Evolutionary conservation across 2,329 filamentous ascomycete species (phyloP).

Genomic region (Venturia asperata): DNA sequence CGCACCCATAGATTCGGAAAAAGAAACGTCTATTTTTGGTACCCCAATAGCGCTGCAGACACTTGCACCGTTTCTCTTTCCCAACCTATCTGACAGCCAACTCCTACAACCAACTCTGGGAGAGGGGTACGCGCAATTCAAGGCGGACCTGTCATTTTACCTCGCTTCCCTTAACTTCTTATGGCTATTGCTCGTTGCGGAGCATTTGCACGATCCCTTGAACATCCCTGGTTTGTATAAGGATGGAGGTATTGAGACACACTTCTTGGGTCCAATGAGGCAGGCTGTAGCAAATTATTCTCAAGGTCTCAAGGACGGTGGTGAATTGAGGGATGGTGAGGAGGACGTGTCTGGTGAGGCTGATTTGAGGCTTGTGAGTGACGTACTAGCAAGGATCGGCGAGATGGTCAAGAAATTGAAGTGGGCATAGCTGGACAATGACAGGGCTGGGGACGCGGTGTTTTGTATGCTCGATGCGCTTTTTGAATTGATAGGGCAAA

Average conservation of each 20-base stretch:
- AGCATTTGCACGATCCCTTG: slow-evolving; percentile 40
- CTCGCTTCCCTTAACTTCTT: slow-evolving; percentile 53
- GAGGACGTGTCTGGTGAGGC: slow-evolving; percentile 23
- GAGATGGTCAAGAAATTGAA: slow-evolving; percentile 9
- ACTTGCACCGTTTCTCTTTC: slow-evolving; percentile 48
- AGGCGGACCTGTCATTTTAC: slow-evolving; percentile 47
- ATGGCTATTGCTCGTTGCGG: slow-evolving; percentile 47
- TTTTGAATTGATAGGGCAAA: not conserved
- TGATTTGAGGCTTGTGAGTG: slow-evolving; percentile 16
- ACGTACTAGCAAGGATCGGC: slow-evolving; percentile 14
- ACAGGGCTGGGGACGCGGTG: not conserved
- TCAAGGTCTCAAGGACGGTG: slow-evolving; percentile 26
- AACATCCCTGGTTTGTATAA: slow-evolving; percentile 39
- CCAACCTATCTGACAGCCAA: slow-evolving; percentile 37
- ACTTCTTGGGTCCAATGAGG: slow-evolving; percentile 31
- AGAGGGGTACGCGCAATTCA: slow-evolving; percentile 39
- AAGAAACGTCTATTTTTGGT: slow-evolving; percentile 37
- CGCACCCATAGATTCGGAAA: slow-evolving; percentile 9
- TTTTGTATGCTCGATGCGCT: not conserved
- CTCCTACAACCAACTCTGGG: slow-evolving; percentile 25
- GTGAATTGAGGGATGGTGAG: slow-evolving; percentile 27
- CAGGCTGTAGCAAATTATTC: slow-evolving; percentile 27
- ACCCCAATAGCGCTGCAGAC: slow-evolving; percentile 41
- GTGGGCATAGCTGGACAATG: not conserved
- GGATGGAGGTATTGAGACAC: slow-evolving; percentile 28